phyloP scores from a whole-genome alignment of 352 stramenopile species.

The Lagenidium sp. region DNA sequence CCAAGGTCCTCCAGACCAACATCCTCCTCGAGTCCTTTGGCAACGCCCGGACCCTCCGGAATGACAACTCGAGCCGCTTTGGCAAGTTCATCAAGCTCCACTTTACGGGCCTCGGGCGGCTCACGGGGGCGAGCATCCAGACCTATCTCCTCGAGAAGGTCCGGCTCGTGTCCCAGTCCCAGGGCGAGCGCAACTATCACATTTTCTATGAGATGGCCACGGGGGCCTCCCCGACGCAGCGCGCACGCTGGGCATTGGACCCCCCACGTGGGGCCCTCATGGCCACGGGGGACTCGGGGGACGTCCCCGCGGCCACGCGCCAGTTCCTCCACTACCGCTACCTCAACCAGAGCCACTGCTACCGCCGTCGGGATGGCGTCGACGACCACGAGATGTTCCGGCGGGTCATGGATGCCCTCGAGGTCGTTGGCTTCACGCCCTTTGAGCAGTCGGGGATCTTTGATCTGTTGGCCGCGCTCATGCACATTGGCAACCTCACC shows the following conservation, averaged over 20 bases:
- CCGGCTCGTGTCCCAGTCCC: conserved; percentile 74
- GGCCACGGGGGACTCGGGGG: conserved; percentile 28
- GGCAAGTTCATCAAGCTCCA: conserved; percentile 91
- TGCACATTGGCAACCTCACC: conserved; percentile 85
- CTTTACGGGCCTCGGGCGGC: conserved; percentile 58
- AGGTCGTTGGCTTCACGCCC: conserved; percentile 75
- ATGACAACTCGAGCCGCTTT: conserved; percentile 89
- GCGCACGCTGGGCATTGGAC: conserved; percentile 56
- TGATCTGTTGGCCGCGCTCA: conserved; percentile 69
- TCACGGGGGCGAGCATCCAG: conserved; percentile 83
- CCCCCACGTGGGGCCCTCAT: conserved; percentile 27
- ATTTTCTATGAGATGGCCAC: conserved; percentile 82
- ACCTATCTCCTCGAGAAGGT: conserved; percentile 95
- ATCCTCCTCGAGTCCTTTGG: conserved; percentile 87
- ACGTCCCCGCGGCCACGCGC: conserved; percentile 27
- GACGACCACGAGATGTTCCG: conserved; percentile 72
- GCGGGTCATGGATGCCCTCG: conserved; percentile 71
- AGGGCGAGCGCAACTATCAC: conserved; percentile 81
- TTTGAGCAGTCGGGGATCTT: conserved; percentile 74
- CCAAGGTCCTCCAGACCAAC: conserved; percentile 89
- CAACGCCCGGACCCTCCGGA: conserved; percentile 81
- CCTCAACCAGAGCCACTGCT: conserved; percentile 84
- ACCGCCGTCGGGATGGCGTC: conserved; percentile 62
- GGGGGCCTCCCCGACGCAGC: conserved; percentile 33
- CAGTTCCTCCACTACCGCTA: conserved; percentile 75